A percentile compares a stretch with the other conserved stretches of the same genome.
Conservation (phyloP, 129 eudicot genomes). For the Tanacetum coccineum region DNA sequence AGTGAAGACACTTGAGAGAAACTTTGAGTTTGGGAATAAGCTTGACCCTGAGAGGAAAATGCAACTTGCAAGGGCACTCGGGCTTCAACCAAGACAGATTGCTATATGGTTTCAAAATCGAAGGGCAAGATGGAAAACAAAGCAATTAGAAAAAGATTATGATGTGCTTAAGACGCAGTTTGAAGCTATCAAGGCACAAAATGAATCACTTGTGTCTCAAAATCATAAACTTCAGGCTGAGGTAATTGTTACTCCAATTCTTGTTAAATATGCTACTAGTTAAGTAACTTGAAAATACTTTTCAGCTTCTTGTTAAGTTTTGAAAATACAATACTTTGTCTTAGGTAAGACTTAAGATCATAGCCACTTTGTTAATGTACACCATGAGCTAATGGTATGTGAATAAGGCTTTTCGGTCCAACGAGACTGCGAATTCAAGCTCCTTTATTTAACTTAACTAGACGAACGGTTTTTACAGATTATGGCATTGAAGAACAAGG, state of each 20-base stretch:
- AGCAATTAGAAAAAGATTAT: slow-evolving; percentile 89
- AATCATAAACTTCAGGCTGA: slow-evolving; percentile 77
- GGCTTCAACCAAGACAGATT: slow-evolving; percentile 89
- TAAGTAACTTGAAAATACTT: too few relatives aligned
- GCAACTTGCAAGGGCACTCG: slow-evolving; percentile 90
- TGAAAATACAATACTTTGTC: too few relatives aligned
- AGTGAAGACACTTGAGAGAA: slow-evolving; percentile 86
- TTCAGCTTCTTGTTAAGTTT: not conserved
- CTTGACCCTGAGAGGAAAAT: slow-evolving; percentile 95
- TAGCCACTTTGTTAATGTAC: too few relatives aligned
- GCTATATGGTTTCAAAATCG: slow-evolving; percentile 97
- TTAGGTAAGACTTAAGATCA: too few relatives aligned
- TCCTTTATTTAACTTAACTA: not conserved
- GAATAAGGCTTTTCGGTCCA: too few relatives aligned
- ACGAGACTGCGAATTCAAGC: too few relatives aligned
- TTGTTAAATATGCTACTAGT: not conserved
- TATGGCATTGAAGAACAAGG: slow-evolving; percentile 68
- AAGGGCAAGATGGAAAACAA: slow-evolving; percentile 97
- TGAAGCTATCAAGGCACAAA: slow-evolving; percentile 82
- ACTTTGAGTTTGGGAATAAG: slow-evolving; percentile 83
- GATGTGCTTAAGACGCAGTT: slow-evolving; percentile 77
- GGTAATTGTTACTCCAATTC: slow-evolving; percentile 40
- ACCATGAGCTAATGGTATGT: too few relatives aligned
- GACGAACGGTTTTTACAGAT: slow-evolving; percentile 42
- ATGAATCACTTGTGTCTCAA: slow-evolving; percentile 71